These are phyloP conservation scores for Asterella californica DNA, from an alignment of 225 moss, liverwort and hornwort genomes.

Conservation along the genomic window DNA sequence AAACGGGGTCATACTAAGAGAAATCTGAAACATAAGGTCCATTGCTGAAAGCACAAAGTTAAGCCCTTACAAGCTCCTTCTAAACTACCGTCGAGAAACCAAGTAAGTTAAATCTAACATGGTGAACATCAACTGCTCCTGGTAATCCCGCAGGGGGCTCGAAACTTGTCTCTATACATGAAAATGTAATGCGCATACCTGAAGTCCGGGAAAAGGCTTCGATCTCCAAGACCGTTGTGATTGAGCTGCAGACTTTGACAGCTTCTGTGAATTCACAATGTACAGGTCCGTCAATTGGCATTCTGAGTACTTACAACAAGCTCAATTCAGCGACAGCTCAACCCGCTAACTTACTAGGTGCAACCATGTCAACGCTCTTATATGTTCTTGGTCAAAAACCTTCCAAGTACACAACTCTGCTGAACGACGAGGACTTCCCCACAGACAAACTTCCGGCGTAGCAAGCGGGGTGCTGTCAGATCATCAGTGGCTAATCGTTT, in stretches of 20 bases:
- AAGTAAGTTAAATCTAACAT: neutral
- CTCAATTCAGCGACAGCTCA: too few relatives aligned
- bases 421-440: too few relatives aligned
- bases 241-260: neutral
- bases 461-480: neutral
- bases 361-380: neutral
- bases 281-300: neutral
- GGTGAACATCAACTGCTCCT: neutral
- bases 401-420: neutral
- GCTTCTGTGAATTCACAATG: neutral
- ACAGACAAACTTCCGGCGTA: neutral
- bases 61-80: neutral
- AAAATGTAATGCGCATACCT: neutral
- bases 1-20: neutral
- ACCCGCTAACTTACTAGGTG: too few relatives aligned
- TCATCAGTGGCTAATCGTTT: neutral
- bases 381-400: neutral
- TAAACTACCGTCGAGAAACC: neutral
- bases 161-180: neutral
- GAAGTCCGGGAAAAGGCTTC: conserved; percentile 9
- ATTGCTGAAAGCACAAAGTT: neutral
- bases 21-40: neutral
- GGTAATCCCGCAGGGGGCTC: neutral
- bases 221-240: conserved; percentile 17
- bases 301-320: neutral